phyloP scores from a whole-genome alignment of 2,329 filamentous ascomycete genomes.

The Tolypocladium cylindrosporum region DNA sequence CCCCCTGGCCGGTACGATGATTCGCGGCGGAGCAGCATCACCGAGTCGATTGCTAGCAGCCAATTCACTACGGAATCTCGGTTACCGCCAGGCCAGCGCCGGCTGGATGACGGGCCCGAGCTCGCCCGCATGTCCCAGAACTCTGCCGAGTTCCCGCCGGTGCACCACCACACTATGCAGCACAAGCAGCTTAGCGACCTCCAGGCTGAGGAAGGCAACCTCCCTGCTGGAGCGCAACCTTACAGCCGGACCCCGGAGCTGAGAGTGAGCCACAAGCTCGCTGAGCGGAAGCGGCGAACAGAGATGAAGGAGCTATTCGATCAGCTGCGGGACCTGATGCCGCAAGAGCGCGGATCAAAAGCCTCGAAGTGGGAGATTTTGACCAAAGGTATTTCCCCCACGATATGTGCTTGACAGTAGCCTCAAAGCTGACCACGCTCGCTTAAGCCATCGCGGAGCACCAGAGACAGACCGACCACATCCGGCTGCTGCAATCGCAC shows the following conservation, averaged over 20 bases:
- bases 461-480: conserved; percentile 40
- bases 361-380: conserved; percentile 86
- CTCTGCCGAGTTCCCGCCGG: conserved; percentile 45
- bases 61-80: conserved; percentile 68
- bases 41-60: conserved; percentile 69
- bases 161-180: conserved; percentile 68
- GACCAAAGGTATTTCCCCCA: conserved; percentile 57
- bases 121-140: conserved; percentile 36
- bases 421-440: background rate
- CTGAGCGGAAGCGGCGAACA: conserved; percentile 71
- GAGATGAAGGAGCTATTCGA: conserved; percentile 88
- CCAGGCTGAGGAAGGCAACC: conserved; percentile 44
- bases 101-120: conserved; percentile 55
- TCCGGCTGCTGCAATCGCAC: conserved; percentile 36
- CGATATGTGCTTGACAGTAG: background rate
- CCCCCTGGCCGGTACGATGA: conserved; percentile 40
- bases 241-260: conserved; percentile 78
- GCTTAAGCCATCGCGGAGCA: conserved; percentile 50
- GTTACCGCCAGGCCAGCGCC: conserved; percentile 60
- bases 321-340: conserved; percentile 66
- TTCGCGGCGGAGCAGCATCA: conserved; percentile 65
- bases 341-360: conserved; percentile 72
- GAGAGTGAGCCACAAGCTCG: conserved; percentile 74
- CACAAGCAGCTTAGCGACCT: conserved; percentile 62
- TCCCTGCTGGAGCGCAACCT: conserved; percentile 52